These are phyloP conservation scores for Chrysanthemum lavandulifolium DNA, from an alignment of 129 eudicot species.

Conservation along the genomic window DNA sequence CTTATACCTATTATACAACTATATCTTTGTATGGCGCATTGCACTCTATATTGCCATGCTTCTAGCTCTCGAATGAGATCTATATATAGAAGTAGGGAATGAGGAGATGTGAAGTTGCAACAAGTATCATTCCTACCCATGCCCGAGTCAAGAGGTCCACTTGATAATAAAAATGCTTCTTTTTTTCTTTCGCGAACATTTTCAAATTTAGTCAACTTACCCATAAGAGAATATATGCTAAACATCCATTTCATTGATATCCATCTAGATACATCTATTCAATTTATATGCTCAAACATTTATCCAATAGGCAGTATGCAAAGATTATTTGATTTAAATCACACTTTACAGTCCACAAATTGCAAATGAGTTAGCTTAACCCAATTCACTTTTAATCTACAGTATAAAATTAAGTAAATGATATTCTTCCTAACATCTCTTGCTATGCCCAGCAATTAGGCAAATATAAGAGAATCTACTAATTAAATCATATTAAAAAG, in stretches of 20 bases:
- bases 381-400: no score
- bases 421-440: no score
- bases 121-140: conserved; percentile 27
- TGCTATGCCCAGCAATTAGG: no score
- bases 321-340: no score
- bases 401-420: no score
- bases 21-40: background rate
- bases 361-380: no score
- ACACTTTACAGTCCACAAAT: no score
- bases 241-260: background rate
- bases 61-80: conserved; percentile 10
- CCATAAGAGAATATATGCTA: conserved; percentile 31
- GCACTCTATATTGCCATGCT: conserved; percentile 21
- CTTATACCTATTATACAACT: background rate
- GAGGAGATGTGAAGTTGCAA: conserved; percentile 24
- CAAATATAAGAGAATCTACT: no score
- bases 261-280: conserved; percentile 23
- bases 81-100: conserved; percentile 17
- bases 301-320: conserved; percentile 19
- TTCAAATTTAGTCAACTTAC: conserved; percentile 22
- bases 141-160: conserved; percentile 22
- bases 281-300: conserved; percentile 4
- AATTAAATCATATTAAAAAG: no score
- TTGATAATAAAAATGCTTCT: conserved; percentile 18
- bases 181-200: conserved; percentile 13